These are phyloP conservation scores for Cichorium intybus DNA, from an alignment of 140 eudicot genomes.

Conservation along the genomic window DNA sequence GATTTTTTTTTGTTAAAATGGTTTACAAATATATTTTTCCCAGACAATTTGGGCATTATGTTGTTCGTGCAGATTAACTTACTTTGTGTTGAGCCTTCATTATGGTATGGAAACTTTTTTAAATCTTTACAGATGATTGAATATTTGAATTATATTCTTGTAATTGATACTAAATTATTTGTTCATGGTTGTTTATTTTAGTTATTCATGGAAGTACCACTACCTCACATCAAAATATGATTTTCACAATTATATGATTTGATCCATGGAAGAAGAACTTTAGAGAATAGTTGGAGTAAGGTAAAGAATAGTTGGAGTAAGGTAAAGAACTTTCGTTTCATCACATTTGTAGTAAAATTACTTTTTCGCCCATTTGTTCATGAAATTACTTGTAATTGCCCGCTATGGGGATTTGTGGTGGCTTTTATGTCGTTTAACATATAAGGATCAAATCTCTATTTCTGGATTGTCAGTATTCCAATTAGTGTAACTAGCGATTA, in stretches of 20 bases:
- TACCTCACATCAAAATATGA: constrained; percentile 92
- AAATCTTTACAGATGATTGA: not conserved
- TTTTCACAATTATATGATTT: constrained; percentile 99
- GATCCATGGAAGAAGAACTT: constrained; percentile 99
- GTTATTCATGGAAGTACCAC: constrained; percentile 88
- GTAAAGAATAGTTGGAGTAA: too few species aligned
- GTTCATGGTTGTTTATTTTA: constrained; percentile 37
- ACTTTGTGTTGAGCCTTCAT: constrained; percentile 95
- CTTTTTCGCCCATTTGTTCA: not conserved
- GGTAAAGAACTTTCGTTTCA: constrained; percentile 37
- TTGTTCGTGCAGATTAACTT: constrained; percentile 91
- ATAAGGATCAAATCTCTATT: constrained; percentile 94
- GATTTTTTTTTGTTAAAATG: not conserved
- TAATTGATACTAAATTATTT: constrained; percentile 11
- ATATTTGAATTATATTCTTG: not conserved
- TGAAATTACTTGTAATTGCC: constrained; percentile 53
- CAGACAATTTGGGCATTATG: constrained; percentile 92
- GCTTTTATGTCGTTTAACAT: constrained; percentile 90
- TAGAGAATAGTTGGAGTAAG: constrained; percentile 96
- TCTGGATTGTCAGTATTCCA: constrained; percentile 96
- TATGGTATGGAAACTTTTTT: constrained; percentile 48
- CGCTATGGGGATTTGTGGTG: constrained; percentile 94
- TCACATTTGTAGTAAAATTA: not conserved
- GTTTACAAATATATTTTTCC: constrained; percentile 79
- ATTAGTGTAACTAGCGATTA: constrained; percentile 56